Evolutionary conservation across 495 filamentous ascomycete species (phyloP).

Genomic region (Penicillium lividum): DNA sequence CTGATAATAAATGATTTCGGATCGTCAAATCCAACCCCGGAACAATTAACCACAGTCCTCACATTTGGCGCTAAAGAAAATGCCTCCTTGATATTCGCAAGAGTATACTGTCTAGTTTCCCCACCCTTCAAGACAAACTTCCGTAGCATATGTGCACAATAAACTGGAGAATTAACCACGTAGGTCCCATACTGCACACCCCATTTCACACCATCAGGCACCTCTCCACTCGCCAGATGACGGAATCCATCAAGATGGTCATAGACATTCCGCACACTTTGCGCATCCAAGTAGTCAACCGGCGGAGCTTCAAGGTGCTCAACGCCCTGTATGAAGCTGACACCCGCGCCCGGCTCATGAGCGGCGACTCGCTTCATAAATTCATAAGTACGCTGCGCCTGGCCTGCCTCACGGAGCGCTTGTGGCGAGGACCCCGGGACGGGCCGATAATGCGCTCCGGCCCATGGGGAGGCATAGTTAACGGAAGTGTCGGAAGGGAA

Average conservation of each 20-base stretch:
- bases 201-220: constrained; percentile 52
- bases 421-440: constrained; percentile 48
- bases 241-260: constrained; percentile 47
- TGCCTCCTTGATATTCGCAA: constrained; percentile 49
- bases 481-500: constrained; percentile 54
- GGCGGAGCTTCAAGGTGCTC: constrained; percentile 60
- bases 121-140: constrained; percentile 54
- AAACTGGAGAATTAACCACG: constrained; percentile 63
- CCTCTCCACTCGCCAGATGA: constrained; percentile 33
- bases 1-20: constrained; percentile 55
- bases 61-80: constrained; percentile 43
- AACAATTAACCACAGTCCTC: constrained; percentile 59
- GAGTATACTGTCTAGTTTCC: constrained; percentile 39
- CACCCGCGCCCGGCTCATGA: constrained; percentile 49
- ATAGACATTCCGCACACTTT: constrained; percentile 29
- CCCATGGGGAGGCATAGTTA: constrained; percentile 67
- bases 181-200: constrained; percentile 59
- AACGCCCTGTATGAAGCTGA: constrained; percentile 53
- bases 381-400: constrained; percentile 53
- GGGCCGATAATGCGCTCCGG: constrained; percentile 62
- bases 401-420: constrained; percentile 45
- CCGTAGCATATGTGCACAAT: constrained; percentile 56
- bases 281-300: constrained; percentile 40
- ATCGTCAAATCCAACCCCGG: constrained; percentile 56
- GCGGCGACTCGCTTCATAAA: constrained; percentile 46